Conservation (phyloP, 1,139 yeast genomes). For the Debaryomyces subglobosus region DNA sequence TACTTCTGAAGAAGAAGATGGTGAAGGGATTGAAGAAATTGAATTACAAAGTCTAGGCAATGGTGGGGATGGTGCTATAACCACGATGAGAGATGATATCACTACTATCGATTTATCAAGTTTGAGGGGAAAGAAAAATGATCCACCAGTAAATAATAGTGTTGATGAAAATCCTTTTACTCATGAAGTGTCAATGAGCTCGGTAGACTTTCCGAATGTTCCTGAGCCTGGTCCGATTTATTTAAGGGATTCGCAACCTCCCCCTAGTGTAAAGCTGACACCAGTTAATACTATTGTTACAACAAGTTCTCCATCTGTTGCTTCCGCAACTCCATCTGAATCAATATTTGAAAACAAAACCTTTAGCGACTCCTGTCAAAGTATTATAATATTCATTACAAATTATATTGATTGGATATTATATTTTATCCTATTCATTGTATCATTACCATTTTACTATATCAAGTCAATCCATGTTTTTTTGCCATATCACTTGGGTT, state of each 20-base stretch:
- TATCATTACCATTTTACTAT: slow-evolving; percentile 60
- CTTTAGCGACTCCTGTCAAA: slow-evolving; percentile 19
- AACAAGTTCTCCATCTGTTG: background rate
- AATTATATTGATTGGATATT: slow-evolving; percentile 60
- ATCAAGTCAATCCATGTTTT: slow-evolving; percentile 50
- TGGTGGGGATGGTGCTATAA: slow-evolving; percentile 17
- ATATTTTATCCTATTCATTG: slow-evolving; percentile 48
- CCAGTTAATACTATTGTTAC: background rate
- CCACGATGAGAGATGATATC: slow-evolving; percentile 39
- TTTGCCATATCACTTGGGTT: slow-evolving; percentile 63
- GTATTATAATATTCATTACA: slow-evolving; percentile 42
- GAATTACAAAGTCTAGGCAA: slow-evolving; percentile 14
- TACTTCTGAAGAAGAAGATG: background rate
- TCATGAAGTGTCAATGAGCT: slow-evolving; percentile 10
- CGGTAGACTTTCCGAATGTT: slow-evolving; percentile 11
- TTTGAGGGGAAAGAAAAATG: slow-evolving; percentile 21
- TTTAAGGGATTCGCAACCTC: slow-evolving; percentile 12
- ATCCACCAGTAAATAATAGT: slow-evolving; percentile 11
- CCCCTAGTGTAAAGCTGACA: background rate
- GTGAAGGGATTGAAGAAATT: slow-evolving; percentile 19
- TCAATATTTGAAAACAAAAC: slow-evolving; percentile 1
- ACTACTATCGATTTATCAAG: slow-evolving; percentile 37
- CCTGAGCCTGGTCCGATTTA: slow-evolving; percentile 25
- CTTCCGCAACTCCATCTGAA: background rate
- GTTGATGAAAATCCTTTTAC: slow-evolving; percentile 23